Evolutionary conservation across 2,329 filamentous ascomycete species (phyloP).

Genomic region (Colletotrichum eremochloae): DNA sequence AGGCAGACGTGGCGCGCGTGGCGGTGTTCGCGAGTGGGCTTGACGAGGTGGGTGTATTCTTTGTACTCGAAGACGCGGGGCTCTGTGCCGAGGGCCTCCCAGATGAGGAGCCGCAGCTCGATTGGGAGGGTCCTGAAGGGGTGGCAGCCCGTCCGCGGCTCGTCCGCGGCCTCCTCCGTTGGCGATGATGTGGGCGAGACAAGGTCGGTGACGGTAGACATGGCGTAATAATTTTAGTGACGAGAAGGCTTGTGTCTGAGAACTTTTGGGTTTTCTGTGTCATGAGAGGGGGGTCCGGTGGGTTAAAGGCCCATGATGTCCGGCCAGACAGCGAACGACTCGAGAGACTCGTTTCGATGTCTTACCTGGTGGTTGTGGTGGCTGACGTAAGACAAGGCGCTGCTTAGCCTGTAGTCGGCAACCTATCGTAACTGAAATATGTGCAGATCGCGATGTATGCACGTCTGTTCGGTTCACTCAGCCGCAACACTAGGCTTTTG

Average conservation of each 20-base stretch:
- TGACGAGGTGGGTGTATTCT: conserved; percentile 31
- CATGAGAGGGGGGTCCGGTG: not conserved
- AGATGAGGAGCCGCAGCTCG: conserved; percentile 36
- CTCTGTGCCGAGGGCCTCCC: conserved; percentile 20
- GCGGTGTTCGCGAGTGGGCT: conserved; percentile 23
- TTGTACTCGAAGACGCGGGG: conserved; percentile 33
- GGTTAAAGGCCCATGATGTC: too few species aligned
- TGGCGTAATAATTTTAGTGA: not conserved
- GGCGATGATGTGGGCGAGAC: not conserved
- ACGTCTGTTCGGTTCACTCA: not conserved
- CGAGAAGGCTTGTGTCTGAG: not conserved
- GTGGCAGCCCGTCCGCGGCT: not conserved
- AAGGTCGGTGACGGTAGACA: not conserved
- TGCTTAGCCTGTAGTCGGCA: too few species aligned
- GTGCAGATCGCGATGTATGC: not conserved
- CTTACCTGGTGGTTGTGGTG: not conserved
- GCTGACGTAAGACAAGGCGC: not conserved
- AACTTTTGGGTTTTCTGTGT: not conserved
- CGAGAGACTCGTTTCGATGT: not conserved
- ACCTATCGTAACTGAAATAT: not conserved
- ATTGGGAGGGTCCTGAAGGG: conserved; percentile 34
- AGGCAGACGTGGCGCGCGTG: conserved; percentile 32
- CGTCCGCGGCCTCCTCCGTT: not conserved
- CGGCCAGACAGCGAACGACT: not conserved
- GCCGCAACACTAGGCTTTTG: not conserved